Conservation (phyloP, 2,329 filamentous ascomycete genomes). For the Elsinoe batatas region DNA sequence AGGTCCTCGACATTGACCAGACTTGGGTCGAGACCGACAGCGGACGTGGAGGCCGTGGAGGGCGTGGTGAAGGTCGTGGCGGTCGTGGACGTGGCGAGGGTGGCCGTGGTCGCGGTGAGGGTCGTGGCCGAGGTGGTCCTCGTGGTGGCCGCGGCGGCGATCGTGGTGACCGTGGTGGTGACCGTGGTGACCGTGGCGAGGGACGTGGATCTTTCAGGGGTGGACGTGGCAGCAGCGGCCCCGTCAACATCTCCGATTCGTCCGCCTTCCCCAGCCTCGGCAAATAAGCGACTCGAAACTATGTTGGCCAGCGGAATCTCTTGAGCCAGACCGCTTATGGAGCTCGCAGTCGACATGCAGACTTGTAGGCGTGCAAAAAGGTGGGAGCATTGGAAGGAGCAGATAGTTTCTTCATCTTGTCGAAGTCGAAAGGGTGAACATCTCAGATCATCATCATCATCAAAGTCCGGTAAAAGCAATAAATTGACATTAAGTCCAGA, state of each 20-base stretch:
- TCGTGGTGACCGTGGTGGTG: constrained; percentile 35
- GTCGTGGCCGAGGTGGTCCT: constrained; percentile 27
- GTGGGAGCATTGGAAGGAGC: background rate
- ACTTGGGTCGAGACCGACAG: constrained; percentile 48
- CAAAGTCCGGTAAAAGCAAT: constrained; percentile 8
- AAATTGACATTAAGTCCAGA: constrained; percentile 5
- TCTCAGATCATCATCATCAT: constrained; percentile 6
- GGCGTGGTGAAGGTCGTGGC: constrained; percentile 43
- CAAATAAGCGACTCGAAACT: constrained; percentile 13
- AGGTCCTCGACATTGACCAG: constrained; percentile 73
- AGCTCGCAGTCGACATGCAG: background rate
- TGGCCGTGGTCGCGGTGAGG: constrained; percentile 32
- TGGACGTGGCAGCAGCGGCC: constrained; percentile 24
- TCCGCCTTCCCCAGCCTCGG: constrained; percentile 41
- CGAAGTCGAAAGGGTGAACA: background rate
- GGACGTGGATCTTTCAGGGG: constrained; percentile 20
- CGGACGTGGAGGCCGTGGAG: constrained; percentile 41
- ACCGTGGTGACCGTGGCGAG: constrained; percentile 34
- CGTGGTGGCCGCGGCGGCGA: constrained; percentile 45
- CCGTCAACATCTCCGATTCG: constrained; percentile 40
- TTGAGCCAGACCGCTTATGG: background rate
- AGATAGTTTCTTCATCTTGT: constrained; percentile 5
- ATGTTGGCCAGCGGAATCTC: background rate
- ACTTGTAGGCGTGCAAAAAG: constrained; percentile 1
- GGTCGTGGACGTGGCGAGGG: constrained; percentile 31